Evolutionary conservation across 2,329 filamentous ascomycete genomes (phyloP).

Genomic region (Exophiala sp.): DNA sequence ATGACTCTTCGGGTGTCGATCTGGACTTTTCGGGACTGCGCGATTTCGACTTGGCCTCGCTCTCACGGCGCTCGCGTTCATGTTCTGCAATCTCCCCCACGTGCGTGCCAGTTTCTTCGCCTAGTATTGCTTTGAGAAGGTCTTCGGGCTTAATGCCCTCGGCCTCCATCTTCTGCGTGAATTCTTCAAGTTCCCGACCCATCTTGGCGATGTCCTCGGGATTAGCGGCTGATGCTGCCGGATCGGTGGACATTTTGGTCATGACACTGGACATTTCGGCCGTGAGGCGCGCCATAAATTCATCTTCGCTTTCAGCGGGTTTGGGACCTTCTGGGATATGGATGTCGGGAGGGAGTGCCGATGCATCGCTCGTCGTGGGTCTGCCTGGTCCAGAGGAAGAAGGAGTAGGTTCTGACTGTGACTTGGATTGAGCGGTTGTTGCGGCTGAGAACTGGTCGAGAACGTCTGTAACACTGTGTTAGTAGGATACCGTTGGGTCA

Average conservation of each 20-base stretch:
- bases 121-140: constrained; percentile 33
- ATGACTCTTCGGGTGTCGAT: constrained; percentile 26
- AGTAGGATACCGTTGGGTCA: neutral
- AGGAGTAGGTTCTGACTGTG: constrained; percentile 28
- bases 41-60: constrained; percentile 27
- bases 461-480: constrained; percentile 60
- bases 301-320: constrained; percentile 27
- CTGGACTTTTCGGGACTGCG: constrained; percentile 27
- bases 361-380: constrained; percentile 23
- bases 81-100: constrained; percentile 14
- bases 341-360: constrained; percentile 22
- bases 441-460: constrained; percentile 79
- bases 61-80: constrained; percentile 24
- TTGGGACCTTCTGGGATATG: constrained; percentile 31
- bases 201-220: constrained; percentile 26
- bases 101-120: constrained; percentile 26
- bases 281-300: constrained; percentile 27
- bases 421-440: constrained; percentile 34
- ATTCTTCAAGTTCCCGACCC: constrained; percentile 31
- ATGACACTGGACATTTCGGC: constrained; percentile 29
- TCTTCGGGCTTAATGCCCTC: constrained; percentile 31
- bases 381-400: constrained; percentile 37
- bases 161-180: constrained; percentile 33
- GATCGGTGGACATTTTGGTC: constrained; percentile 20
- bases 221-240: constrained; percentile 22